These are phyloP conservation scores for Fraxinus baroniana DNA, from an alignment of 305 asterid genomes.

Conservation along the genomic window DNA sequence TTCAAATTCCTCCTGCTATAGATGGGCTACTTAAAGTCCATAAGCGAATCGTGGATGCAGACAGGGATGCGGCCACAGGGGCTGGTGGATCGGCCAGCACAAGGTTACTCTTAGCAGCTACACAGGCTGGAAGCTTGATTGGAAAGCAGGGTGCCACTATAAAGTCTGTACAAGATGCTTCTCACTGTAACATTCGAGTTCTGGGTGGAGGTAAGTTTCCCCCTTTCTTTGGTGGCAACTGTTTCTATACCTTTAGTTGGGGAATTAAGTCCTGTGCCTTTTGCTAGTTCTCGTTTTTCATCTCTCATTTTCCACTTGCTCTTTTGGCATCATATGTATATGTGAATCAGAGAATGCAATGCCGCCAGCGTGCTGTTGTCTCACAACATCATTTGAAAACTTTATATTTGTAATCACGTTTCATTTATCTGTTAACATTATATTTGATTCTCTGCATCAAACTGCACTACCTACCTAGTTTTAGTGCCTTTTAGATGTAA, in stretches of 20 bases:
- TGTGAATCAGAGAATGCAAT: not conserved
- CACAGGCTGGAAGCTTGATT: slow-evolving; percentile 84
- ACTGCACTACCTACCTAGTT: not conserved
- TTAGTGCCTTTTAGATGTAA: not conserved
- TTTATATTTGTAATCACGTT: not conserved
- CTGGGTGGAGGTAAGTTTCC: slow-evolving; percentile 64
- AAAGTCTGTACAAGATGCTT: slow-evolving; percentile 73
- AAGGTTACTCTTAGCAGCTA: slow-evolving; percentile 79
- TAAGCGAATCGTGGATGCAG: slow-evolving; percentile 61
- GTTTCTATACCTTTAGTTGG: not conserved
- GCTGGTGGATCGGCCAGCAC: slow-evolving; percentile 51
- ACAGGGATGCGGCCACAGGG: slow-evolving; percentile 47
- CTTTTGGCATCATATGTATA: not conserved
- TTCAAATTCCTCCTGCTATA: slow-evolving; percentile 72
- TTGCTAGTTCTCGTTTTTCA: not conserved
- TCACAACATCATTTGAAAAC: not conserved
- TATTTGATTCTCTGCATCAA: not conserved
- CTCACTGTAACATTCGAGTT: slow-evolving; percentile 70
- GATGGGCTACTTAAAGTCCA: slow-evolving; percentile 78
- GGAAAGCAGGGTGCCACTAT: slow-evolving; percentile 91
- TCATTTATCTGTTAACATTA: not conserved
- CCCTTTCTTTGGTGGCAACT: not conserved
- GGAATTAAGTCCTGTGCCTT: not conserved
- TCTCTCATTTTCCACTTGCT: not conserved
- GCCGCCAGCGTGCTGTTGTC: not conserved